These are phyloP conservation scores for Russula vinacea DNA, from an alignment of 768 basidiomycete species.

Conservation along the genomic window DNA sequence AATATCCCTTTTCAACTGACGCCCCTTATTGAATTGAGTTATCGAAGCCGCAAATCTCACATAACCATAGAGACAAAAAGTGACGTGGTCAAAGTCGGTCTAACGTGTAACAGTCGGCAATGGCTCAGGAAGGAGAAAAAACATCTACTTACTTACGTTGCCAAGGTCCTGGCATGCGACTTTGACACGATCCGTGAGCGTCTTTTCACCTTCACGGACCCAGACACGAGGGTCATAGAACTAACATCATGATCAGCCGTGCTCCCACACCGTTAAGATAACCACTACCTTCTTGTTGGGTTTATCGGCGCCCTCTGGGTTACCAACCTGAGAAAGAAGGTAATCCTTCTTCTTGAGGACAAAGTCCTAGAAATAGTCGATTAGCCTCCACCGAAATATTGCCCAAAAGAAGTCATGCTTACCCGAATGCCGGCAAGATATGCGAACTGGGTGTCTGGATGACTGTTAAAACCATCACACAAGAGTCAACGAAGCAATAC, in stretches of 20 bases:
- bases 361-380: conserved; percentile 60
- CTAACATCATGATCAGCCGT: conserved; percentile 38
- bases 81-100: conserved; percentile 14
- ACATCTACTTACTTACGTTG: conserved; percentile 38
- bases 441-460: conserved; percentile 86
- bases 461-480: conserved; percentile 16
- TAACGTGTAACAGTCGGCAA: conserved; percentile 2
- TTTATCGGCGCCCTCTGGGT: conserved; percentile 95
- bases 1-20: background rate
- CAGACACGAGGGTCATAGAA: conserved; percentile 96
- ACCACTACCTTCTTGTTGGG: conserved; percentile 92
- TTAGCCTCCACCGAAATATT: background rate
- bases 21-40: background rate
- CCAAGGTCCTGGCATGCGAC: conserved; percentile 91
- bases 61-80: background rate
- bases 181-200: conserved; percentile 80
- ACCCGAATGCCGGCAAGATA: conserved; percentile 84
- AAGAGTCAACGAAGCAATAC: conserved; percentile 10
- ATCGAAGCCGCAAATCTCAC: background rate
- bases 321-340: conserved; percentile 87
- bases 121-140: background rate
- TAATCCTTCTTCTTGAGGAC: conserved; percentile 82
- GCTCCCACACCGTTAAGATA: background rate
- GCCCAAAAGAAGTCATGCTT: conserved; percentile 29
- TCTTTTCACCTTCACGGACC: conserved; percentile 99